Evolutionary conservation across 495 filamentous ascomycete genomes (phyloP).

Genomic region (Trichocladium uniseriatum): DNA sequence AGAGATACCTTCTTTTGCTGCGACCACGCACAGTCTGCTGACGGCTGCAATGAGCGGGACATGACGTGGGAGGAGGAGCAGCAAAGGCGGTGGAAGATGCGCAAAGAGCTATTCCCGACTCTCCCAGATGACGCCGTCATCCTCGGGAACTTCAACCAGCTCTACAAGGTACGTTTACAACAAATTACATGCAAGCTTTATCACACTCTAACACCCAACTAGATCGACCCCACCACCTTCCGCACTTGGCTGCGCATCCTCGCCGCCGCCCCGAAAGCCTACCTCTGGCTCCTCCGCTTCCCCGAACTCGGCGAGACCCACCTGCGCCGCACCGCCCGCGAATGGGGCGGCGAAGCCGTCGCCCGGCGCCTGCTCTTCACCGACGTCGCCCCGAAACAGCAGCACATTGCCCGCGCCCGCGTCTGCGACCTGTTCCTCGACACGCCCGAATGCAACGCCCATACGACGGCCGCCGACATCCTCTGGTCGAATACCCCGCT

Average conservation of each 20-base stretch:
- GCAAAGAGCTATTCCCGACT: constrained; percentile 84
- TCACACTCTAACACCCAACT: background rate
- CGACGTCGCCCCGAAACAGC: constrained; percentile 89
- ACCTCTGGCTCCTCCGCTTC: constrained; percentile 94
- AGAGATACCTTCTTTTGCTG: constrained; percentile 98
- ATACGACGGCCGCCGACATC: constrained; percentile 94
- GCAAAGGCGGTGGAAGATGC: constrained; percentile 78
- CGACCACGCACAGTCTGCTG: constrained; percentile 89
- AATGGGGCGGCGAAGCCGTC: constrained; percentile 79
- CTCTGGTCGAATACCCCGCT: constrained; percentile 94
- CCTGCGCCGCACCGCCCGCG: constrained; percentile 64
- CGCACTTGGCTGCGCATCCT: constrained; percentile 94
- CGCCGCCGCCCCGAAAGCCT: constrained; percentile 71
- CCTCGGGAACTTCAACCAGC: constrained; percentile 95
- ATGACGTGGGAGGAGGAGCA: constrained; percentile 83
- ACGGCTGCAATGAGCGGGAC: constrained; percentile 54
- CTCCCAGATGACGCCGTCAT: constrained; percentile 81
- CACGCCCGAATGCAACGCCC: constrained; percentile 95
- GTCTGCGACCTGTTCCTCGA: constrained; percentile 93
- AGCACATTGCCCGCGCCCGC: constrained; percentile 86
- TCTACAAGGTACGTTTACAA: constrained; percentile 74
- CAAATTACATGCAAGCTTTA: background rate
- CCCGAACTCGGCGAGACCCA: constrained; percentile 87
- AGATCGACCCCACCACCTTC: constrained; percentile 98
- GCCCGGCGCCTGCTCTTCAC: constrained; percentile 93